phyloP scores from a whole-genome alignment of 306 rosid species.

The Vigna trinervia region DNA sequence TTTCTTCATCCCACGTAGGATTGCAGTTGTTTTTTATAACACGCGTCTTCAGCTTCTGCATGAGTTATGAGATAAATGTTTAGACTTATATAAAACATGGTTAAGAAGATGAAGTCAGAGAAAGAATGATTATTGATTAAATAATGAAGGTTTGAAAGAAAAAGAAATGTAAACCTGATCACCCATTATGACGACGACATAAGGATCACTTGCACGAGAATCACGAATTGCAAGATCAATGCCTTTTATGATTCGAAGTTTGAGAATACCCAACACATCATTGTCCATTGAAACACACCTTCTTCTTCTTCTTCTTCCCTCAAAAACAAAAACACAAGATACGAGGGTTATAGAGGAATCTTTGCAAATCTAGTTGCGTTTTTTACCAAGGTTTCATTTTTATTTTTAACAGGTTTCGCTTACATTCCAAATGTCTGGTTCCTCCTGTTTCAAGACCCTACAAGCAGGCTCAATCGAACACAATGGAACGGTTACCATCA shows the following conservation, averaged over 20 bases:
- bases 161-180: constrained; percentile 54
- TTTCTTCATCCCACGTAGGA: constrained; percentile 87
- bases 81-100: not conserved
- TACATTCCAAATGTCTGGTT: not conserved
- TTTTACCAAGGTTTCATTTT: no score
- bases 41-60: constrained; percentile 70
- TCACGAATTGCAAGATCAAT: constrained; percentile 80
- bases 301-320: no score
- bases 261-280: constrained; percentile 67
- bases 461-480: not conserved
- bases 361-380: no score
- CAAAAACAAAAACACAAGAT: not conserved
- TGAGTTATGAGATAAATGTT: constrained; percentile 7
- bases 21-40: constrained; percentile 63
- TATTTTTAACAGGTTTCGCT: not conserved
- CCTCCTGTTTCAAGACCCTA: not conserved
- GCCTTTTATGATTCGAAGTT: constrained; percentile 69
- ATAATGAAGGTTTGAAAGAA: not conserved
- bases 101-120: not conserved
- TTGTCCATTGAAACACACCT: constrained; percentile 50
- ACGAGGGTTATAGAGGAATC: no score
- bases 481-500: no score
- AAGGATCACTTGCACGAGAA: constrained; percentile 76
- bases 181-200: constrained; percentile 58
- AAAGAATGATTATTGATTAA: not conserved